Percentiles rank a stretch among this genome's conserved stretches.
These are phyloP conservation scores for Sorghum bicolor DNA, from an alignment of 176 grass and related monocot genomes.

Conservation along the genomic window DNA sequence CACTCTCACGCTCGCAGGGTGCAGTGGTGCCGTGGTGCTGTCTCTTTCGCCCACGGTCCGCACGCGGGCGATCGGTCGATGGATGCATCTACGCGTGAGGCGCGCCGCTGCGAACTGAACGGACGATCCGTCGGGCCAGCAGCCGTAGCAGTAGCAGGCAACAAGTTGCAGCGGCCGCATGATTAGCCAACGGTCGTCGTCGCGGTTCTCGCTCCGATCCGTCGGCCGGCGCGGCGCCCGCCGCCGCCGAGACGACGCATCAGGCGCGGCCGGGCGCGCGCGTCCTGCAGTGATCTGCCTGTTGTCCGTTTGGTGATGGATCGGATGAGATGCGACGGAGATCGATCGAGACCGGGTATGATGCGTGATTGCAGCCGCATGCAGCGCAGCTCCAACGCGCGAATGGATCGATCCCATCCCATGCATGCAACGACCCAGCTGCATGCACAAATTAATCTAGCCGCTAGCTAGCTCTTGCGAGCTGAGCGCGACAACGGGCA, in stretches of 20 bases:
- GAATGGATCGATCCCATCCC: not conserved
- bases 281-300: too few species aligned
- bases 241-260: not conserved
- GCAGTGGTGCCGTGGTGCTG: too few species aligned
- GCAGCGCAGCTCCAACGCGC: not conserved
- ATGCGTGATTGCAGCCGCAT: not conserved
- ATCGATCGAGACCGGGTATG: too few species aligned
- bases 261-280: not conserved
- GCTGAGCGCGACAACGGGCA: not conserved
- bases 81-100: too few species aligned
- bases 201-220: not conserved
- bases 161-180: too few species aligned
- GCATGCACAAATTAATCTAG: not conserved
- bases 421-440: not conserved
- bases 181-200: conserved; percentile 37
- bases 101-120: not conserved
- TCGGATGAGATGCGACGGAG: too few species aligned
- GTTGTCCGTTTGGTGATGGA: not conserved
- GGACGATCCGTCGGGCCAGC: not conserved
- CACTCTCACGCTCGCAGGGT: too few species aligned
- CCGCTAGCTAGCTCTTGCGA: not conserved
- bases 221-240: not conserved
- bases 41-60: too few species aligned
- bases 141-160: too few species aligned
- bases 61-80: too few species aligned